These are phyloP conservation scores for Solanum medicagineum DNA, from an alignment of 257 asterid species.

Conservation along the genomic window DNA sequence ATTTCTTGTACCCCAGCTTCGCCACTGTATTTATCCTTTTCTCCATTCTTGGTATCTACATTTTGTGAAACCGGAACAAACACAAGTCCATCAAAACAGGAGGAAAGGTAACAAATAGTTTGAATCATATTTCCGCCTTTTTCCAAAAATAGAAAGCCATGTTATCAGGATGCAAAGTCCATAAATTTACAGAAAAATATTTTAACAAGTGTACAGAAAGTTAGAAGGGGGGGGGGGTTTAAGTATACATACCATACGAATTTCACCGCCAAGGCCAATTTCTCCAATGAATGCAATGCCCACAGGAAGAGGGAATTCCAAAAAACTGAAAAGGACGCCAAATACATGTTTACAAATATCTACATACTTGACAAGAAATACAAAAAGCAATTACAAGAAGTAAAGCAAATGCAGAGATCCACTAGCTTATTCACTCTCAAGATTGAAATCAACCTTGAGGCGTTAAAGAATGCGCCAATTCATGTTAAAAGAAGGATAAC, in stretches of 20 bases:
- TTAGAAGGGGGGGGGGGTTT: not conserved
- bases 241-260: constrained; percentile 50
- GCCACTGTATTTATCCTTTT: constrained; percentile 64
- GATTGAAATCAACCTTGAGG: not conserved
- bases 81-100: not conserved
- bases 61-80: not conserved
- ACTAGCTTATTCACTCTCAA: not conserved
- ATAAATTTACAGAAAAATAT: not conserved
- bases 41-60: constrained; percentile 77
- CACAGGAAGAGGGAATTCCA: constrained; percentile 79
- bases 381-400: not conserved
- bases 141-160: not conserved
- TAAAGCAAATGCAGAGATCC: not conserved
- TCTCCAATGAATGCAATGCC: constrained; percentile 87
- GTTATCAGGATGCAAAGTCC: not conserved
- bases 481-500: not conserved
- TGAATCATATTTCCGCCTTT: not conserved
- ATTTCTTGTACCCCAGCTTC: constrained; percentile 74
- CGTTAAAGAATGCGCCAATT: not conserved
- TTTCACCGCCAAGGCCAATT: constrained; percentile 89
- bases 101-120: not conserved
- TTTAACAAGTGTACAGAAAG: not conserved
- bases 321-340: constrained; percentile 43
- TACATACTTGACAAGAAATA: not conserved
- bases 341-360: not conserved